These are phyloP conservation scores for Petasospora fabianii DNA, from an alignment of 1,139 yeast genomes.

Conservation along the genomic window DNA sequence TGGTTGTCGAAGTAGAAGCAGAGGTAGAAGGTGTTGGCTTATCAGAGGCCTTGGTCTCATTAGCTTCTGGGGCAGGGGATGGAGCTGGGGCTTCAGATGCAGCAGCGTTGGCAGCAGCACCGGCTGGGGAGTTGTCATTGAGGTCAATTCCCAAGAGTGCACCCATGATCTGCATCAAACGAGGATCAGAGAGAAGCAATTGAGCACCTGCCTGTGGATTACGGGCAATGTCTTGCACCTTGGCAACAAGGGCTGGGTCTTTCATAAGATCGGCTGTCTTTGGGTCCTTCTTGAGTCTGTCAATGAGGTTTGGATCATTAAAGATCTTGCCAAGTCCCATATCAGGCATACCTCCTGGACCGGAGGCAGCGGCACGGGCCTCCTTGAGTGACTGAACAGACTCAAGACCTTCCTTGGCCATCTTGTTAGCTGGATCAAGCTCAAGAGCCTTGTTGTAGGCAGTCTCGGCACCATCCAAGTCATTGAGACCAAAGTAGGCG, in stretches of 20 bases:
- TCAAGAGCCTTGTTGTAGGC: constrained; percentile 80
- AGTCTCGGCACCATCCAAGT: constrained; percentile 63
- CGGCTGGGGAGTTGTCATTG: constrained; percentile 37
- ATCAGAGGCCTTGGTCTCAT: too few species aligned
- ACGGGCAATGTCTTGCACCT: constrained; percentile 58
- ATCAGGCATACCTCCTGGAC: constrained; percentile 47
- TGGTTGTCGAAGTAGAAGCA: constrained; percentile 3
- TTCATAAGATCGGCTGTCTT: constrained; percentile 83
- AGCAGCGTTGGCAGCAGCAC: constrained; percentile 16
- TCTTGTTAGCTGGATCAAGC: constrained; percentile 75
- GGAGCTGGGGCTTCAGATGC: constrained; percentile 15
- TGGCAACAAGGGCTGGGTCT: constrained; percentile 79
- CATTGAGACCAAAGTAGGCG: constrained; percentile 82
- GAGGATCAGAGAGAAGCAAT: constrained; percentile 70
- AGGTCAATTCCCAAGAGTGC: constrained; percentile 81
- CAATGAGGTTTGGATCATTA: constrained; percentile 73
- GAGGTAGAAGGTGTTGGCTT: too few species aligned
- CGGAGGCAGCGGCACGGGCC: constrained; percentile 31
- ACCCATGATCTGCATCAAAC: constrained; percentile 86
- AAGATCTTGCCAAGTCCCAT: constrained; percentile 76
- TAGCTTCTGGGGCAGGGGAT: constrained; percentile 14
- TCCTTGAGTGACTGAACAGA: constrained; percentile 48
- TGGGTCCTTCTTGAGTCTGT: constrained; percentile 76
- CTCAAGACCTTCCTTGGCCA: constrained; percentile 80
- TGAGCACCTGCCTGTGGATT: constrained; percentile 72